A percentile compares a stretch with the other conserved stretches of the same genome.
Conservation (phyloP, 805 yeast genomes). For the Metschnikowia similis region DNA sequence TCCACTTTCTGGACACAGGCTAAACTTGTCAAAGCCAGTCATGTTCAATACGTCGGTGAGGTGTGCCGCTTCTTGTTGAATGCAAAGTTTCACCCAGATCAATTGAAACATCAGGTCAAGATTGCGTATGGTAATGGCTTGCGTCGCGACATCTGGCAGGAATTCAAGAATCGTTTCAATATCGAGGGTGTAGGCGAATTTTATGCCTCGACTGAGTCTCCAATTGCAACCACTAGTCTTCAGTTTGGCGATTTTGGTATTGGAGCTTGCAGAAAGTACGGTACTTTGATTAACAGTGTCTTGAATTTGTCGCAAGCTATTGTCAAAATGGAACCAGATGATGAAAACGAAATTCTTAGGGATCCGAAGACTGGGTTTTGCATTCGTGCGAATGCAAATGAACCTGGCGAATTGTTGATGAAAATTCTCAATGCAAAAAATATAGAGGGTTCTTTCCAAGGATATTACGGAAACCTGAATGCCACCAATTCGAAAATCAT, state of each 20-base stretch:
- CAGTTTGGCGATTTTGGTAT: conserved; percentile 77
- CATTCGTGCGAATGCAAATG: conserved; percentile 47
- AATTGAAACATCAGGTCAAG: conserved; percentile 52
- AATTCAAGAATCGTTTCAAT: conserved; percentile 71
- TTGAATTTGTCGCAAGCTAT: conserved; percentile 54
- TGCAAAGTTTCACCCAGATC: conserved; percentile 62
- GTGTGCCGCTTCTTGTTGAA: conserved; percentile 81
- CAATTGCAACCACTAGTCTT: conserved; percentile 76
- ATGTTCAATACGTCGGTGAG: conserved; percentile 92
- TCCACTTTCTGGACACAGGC: conserved; percentile 89
- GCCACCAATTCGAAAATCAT: conserved; percentile 78
- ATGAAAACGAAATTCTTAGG: conserved; percentile 66
- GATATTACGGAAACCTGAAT: conserved; percentile 73
- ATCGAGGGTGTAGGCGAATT: conserved; percentile 81
- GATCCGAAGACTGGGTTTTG: conserved; percentile 64
- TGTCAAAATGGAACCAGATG: conserved; percentile 76
- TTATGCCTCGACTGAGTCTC: conserved; percentile 91
- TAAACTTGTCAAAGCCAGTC: conserved; percentile 63
- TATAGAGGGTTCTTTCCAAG: conserved; percentile 78
- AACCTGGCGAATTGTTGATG: conserved; percentile 88
- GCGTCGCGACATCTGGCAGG: conserved; percentile 82
- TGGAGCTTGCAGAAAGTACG: conserved; percentile 86
- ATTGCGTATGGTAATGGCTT: conserved; percentile 90
- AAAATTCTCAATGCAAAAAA: conserved; percentile 58
- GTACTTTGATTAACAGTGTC: conserved; percentile 50